Base-by-base conservation (phyloP, 805 yeast genomes). In the Teunomyces kruisii region DNA sequence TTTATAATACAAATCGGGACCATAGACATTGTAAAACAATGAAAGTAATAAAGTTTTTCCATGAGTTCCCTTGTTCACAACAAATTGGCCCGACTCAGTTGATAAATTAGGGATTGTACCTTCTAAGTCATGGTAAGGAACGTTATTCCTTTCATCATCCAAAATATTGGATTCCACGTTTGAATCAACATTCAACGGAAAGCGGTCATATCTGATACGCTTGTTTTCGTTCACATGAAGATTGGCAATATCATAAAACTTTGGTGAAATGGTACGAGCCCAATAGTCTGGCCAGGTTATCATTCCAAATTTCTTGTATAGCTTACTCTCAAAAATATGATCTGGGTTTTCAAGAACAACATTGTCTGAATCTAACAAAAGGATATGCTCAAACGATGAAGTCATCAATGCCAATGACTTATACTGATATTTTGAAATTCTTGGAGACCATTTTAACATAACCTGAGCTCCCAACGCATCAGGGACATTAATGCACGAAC, bases 91-190 rank as follows among this genome's bases (percentile, higher is more conserved):
- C 1, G 86, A 78, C 63, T 84, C 90, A 2, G 87, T 74, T 0
- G 89, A 79, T 45, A 79, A 75, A 53, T 84, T 86, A 7, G 89
- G 86, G 33, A 86, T 74, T 0, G 90, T 72, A 3, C 88, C 88
- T 46, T 78, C 75, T 39, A 84, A 68, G 56, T 84, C 89, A 53
- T 84, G 88, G 51, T 68, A 79, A 0, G 85, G 79, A 1, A 76
- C 45, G 1, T 46, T 27, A 7, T 44, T 35, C 16, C 28, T 16
- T 14, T 50, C 54, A 10, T 35, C 46, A 12, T 47, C 45, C 10
- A 51, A 40, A 1, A 48, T 40, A 26, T 40, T 44, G n/a, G 35
- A 40, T 10, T 37, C 46, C 5, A 37, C 42, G 13, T n/a, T 29
- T 6, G 43, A 9, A 9, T 44, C 31, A 6, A 24, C 26, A 12